Base-by-base conservation (phyloP, 495 filamentous ascomycete species). In the Staphylotrichum longicolle region DNA sequence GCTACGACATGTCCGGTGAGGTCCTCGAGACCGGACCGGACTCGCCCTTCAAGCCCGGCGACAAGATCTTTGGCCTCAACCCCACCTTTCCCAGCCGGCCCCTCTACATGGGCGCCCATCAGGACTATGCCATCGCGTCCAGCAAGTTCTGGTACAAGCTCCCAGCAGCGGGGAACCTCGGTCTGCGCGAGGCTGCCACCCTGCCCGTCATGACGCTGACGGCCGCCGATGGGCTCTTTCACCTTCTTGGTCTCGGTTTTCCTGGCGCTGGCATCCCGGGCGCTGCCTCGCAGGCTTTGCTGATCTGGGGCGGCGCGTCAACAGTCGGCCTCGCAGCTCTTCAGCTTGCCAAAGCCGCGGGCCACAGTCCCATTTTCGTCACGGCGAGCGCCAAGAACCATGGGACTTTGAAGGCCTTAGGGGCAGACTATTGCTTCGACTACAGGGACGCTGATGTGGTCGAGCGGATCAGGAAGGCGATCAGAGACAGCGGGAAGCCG, bases 271-370 rank as follows among this genome's bases (percentile, higher is more conserved):
- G 60, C 0, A 34, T 65, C 9, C 49, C 35, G 14, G 58, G 58
- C 2, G n/a, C 11, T 1, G 10, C 14, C 1, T 5, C 14, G 8
- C 12, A 59, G 40, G 48, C 41, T 1, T 3, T 60, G 11, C 30
- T 66, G 48, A 59, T 66, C 12, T 66, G 63, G 63, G 63, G 63
- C 55, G 63, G 59, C 7, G 59, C 33, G 7, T 51, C 54, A 3
- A 27, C 54, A 1, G 59, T 66, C 3, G 63, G 63, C 14, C 48
- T 49, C 42, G 59, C 63, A 7, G 49, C 63, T 2, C 12, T 66
- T 3, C 63, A 66, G 44, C 50, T 66, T 5, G 63, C 60, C 2
- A 54, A 39, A 11, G 59, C 37, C 12, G 55, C 59, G 5, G 63
- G 63, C 11, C 39, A 56, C 39, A 6, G 9, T 0, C 14, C 20